A percentile compares a stretch with the other conserved stretches of the same genome.
These are phyloP conservation scores for Pythium insidiosum DNA, from an alignment of 352 stramenopile genomes.

Conservation along the genomic window DNA sequence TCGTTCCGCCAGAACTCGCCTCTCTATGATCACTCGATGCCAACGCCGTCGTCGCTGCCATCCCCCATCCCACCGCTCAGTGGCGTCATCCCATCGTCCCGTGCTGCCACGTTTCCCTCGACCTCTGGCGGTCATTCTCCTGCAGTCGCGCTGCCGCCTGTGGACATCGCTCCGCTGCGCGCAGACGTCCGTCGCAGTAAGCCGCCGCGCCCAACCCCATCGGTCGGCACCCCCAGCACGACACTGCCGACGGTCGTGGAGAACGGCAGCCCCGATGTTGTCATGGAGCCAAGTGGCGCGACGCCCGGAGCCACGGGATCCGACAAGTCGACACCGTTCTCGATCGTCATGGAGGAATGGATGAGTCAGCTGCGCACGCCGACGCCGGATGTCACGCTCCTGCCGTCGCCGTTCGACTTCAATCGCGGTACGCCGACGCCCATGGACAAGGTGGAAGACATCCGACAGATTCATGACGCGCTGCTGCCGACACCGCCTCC, in stretches of 20 bases:
- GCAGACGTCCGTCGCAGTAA: slow-evolving; percentile 7
- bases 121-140: no score
- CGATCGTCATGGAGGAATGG: slow-evolving; percentile 69
- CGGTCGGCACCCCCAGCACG: neutral
- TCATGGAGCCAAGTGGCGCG: slow-evolving; percentile 8
- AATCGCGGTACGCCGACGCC: slow-evolving; percentile 69
- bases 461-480: slow-evolving; percentile 66
- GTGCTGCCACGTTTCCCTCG: no score
- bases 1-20: slow-evolving; percentile 11
- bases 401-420: slow-evolving; percentile 76
- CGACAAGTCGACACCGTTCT: slow-evolving; percentile 48
- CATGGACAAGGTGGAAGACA: slow-evolving; percentile 58
- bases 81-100: no score
- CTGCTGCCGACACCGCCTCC: slow-evolving; percentile 61
- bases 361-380: slow-evolving; percentile 73
- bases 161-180: slow-evolving; percentile 10
- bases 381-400: slow-evolving; percentile 69
- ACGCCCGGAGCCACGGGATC: slow-evolving; percentile 12
- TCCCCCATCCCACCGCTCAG: slow-evolving; percentile 4
- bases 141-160: slow-evolving; percentile 6
- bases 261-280: slow-evolving; percentile 13
- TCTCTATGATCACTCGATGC: slow-evolving; percentile 2
- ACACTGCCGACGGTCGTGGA: slow-evolving; percentile 7
- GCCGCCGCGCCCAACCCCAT: no score
- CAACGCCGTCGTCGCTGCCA: slow-evolving; percentile 4